phyloP scores from a whole-genome alignment of 1,284 basidiomycete species.

The Sanghuangporus weigelae region DNA sequence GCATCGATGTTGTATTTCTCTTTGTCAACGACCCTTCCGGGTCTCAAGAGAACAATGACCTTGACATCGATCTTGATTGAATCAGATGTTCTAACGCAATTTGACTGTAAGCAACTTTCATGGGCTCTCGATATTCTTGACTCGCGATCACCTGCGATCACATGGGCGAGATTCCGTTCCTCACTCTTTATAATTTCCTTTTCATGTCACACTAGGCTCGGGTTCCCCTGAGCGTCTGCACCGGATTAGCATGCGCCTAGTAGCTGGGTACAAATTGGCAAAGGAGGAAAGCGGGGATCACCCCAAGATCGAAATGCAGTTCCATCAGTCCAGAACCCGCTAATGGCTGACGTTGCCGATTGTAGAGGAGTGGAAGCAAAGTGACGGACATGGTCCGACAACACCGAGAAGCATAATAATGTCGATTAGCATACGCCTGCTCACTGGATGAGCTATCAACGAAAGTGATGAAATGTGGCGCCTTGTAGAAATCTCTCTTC shows the following conservation, averaged over 20 bases:
- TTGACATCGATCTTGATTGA: too few relatives aligned
- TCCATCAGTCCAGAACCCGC: neutral
- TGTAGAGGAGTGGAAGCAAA: neutral
- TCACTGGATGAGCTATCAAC: neutral
- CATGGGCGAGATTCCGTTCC: neutral
- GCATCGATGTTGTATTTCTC: too few relatives aligned
- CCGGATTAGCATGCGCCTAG: constrained; percentile 18
- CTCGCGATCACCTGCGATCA: neutral
- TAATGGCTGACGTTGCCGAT: neutral
- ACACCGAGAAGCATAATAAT: neutral
- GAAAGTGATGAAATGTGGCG: too few relatives aligned
- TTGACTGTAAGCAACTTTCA: neutral
- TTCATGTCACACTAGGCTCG: neutral
- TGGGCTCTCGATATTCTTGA: neutral
- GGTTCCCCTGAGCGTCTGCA: constrained; percentile 1
- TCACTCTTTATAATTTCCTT: neutral
- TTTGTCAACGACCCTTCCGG: too few relatives aligned
- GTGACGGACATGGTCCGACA: neutral
- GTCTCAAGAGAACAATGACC: too few relatives aligned
- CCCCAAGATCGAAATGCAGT: neutral
- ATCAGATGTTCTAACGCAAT: too few relatives aligned
- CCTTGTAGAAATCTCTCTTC: too few relatives aligned
- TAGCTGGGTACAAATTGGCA: constrained; percentile 6
- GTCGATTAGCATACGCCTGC: constrained; percentile 10
- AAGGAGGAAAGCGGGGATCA: constrained; percentile 2